Evolutionary conservation across 1,139 yeast species (phyloP).

Genomic region (Saccharomyces hybrid): DNA sequence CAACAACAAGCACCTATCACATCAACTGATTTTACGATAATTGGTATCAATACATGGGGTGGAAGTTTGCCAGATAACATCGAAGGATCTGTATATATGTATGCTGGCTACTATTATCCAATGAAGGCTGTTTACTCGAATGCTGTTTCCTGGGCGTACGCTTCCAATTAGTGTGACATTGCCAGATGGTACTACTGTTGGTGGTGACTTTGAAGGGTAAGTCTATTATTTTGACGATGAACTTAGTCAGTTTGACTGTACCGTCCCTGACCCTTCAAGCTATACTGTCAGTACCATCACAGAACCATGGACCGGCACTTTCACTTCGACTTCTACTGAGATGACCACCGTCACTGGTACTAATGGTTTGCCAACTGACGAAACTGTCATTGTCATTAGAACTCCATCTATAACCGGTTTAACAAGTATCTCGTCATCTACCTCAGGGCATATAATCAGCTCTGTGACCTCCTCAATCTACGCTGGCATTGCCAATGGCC

Average conservation of each 20-base stretch:
- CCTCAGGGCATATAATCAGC: no score
- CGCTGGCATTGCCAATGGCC: neutral
- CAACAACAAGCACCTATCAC: slow-evolving; percentile 3
- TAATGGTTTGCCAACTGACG: no score
- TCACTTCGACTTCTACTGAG: no score
- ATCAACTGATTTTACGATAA: slow-evolving; percentile 6
- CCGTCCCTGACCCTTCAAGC: neutral
- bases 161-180: neutral
- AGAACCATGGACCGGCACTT: neutral
- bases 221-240: neutral
- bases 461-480: neutral
- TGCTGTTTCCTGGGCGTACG: neutral
- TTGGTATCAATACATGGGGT: slow-evolving; percentile 7
- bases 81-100: slow-evolving; percentile 1
- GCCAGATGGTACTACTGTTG: neutral
- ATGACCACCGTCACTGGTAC: no score
- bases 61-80: neutral
- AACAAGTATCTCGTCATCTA: no score
- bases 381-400: no score
- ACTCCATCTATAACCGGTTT: no score
- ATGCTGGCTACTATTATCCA: slow-evolving; percentile 22
- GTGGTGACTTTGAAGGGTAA: neutral
- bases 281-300: neutral
- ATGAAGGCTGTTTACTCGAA: slow-evolving; percentile 21
- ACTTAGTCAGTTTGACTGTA: neutral